Conservation (phyloP, 768 basidiomycete species). For the Leccinum barrowsii region DNA sequence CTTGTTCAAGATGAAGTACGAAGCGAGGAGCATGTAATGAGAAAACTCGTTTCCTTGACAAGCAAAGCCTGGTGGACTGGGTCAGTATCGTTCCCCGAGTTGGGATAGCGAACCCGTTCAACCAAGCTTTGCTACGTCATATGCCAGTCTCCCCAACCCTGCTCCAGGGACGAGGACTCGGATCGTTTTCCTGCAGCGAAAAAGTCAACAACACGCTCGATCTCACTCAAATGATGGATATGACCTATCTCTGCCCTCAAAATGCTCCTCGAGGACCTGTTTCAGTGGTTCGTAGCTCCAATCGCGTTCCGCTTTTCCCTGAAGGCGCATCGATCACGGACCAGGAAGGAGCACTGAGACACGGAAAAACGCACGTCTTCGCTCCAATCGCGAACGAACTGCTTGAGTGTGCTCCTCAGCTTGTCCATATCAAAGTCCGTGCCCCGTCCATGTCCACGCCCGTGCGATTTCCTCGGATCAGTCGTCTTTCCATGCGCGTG, state of each 20-base stretch:
- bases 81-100: neutral
- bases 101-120: constrained; percentile 11
- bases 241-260: constrained; percentile 50
- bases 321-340: neutral
- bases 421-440: constrained; percentile 86
- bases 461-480: constrained; percentile 11
- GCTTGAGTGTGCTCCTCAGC: constrained; percentile 85
- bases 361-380: constrained; percentile 51
- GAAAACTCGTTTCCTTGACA: constrained; percentile 97
- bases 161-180: constrained; percentile 88
- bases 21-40: constrained; percentile 90
- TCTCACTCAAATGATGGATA: neutral
- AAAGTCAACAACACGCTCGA: neutral
- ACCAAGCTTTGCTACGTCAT: constrained; percentile 84
- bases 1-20: constrained; percentile 86
- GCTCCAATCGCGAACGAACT: constrained; percentile 93
- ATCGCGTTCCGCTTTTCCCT: constrained; percentile 79
- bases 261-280: constrained; percentile 65
- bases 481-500: constrained; percentile 12
- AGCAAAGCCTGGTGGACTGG: constrained; percentile 59
- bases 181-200: constrained; percentile 41
- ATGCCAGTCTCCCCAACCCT: constrained; percentile 84
- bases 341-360: neutral
- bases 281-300: constrained; percentile 79
- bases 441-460: neutral